Conservation (phyloP, 2,329 filamentous ascomycete species). For the Lasiodiplodia hormozganensis region DNA sequence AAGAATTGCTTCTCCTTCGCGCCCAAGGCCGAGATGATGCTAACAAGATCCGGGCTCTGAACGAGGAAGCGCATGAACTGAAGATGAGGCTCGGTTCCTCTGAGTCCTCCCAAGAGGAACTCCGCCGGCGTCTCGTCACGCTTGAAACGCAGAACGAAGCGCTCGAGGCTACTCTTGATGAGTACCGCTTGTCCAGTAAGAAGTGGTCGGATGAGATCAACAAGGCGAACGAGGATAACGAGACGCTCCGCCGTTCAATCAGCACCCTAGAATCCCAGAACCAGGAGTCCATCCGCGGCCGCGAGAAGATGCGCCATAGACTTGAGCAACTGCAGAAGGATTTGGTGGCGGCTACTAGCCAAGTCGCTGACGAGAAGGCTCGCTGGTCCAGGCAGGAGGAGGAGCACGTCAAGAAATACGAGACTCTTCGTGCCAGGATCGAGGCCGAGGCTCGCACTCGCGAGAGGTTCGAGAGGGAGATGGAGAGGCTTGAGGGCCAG, state of each 20-base stretch:
- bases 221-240: conserved; percentile 61
- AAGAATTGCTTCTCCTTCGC: conserved; percentile 55
- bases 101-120: conserved; percentile 33
- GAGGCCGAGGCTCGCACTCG: conserved; percentile 52
- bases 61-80: conserved; percentile 51
- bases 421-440: conserved; percentile 61
- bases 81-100: conserved; percentile 45
- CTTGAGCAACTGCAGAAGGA: conserved; percentile 87
- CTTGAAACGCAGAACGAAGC: conserved; percentile 60
- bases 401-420: conserved; percentile 61
- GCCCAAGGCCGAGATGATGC: conserved; percentile 52
- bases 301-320: conserved; percentile 83
- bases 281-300: conserved; percentile 83
- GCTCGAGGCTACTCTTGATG: conserved; percentile 66
- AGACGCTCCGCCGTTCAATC: conserved; percentile 75
- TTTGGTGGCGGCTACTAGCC: conserved; percentile 78
- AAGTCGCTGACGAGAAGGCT: conserved; percentile 83
- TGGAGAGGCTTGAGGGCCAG: conserved; percentile 56
- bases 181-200: conserved; percentile 67
- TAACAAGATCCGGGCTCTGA: conserved; percentile 49
- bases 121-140: conserved; percentile 26
- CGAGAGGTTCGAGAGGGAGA: conserved; percentile 54
- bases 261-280: conserved; percentile 78
- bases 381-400: conserved; percentile 74
- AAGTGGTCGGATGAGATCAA: conserved; percentile 67